phyloP scores from a whole-genome alignment of 768 basidiomycete genomes.

The Pleurotus cornucopiae region DNA sequence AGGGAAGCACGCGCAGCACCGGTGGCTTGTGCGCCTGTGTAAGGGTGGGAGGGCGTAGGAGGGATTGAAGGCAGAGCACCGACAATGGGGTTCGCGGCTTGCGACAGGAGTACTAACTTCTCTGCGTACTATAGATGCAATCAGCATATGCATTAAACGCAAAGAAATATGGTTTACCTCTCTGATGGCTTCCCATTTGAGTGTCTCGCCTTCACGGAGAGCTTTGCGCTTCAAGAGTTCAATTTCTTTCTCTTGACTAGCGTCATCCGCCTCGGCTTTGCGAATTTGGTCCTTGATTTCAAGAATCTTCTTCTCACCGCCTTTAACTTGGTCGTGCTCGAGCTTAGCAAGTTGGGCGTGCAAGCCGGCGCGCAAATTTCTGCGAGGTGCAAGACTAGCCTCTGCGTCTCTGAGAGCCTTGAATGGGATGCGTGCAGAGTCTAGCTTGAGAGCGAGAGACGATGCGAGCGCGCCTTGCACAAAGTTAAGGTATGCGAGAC shows the following conservation, averaged over 20 bases:
- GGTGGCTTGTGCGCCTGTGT: constrained; percentile 58
- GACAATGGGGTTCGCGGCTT: constrained; percentile 64
- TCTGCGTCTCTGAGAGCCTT: constrained; percentile 77
- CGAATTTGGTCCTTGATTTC: constrained; percentile 71
- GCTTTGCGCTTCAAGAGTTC: constrained; percentile 74
- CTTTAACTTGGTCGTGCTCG: constrained; percentile 64
- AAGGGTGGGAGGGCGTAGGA: constrained; percentile 51
- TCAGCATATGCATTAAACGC: too few relatives aligned
- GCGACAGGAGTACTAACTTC: constrained; percentile 69
- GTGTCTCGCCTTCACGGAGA: constrained; percentile 65
- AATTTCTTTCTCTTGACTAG: constrained; percentile 63
- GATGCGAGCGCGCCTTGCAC: constrained; percentile 64
- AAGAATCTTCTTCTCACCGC: constrained; percentile 59
- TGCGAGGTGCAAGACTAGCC: constrained; percentile 51
- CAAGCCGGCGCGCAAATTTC: constrained; percentile 54
- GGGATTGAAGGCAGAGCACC: constrained; percentile 64
- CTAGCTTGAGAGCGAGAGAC: constrained; percentile 57
- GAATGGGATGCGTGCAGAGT: constrained; percentile 59
- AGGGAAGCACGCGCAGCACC: constrained; percentile 69
- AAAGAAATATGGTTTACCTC: constrained; percentile 46
- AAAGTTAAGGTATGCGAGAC: constrained; percentile 79
- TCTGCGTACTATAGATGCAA: constrained; percentile 60
- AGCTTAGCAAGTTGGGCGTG: constrained; percentile 58
- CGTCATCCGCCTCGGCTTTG: constrained; percentile 61
- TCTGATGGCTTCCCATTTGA: constrained; percentile 78